Base-by-base conservation (phyloP, 192 early-diverging fungal genomes). In the Coemansia sp. region DNA sequence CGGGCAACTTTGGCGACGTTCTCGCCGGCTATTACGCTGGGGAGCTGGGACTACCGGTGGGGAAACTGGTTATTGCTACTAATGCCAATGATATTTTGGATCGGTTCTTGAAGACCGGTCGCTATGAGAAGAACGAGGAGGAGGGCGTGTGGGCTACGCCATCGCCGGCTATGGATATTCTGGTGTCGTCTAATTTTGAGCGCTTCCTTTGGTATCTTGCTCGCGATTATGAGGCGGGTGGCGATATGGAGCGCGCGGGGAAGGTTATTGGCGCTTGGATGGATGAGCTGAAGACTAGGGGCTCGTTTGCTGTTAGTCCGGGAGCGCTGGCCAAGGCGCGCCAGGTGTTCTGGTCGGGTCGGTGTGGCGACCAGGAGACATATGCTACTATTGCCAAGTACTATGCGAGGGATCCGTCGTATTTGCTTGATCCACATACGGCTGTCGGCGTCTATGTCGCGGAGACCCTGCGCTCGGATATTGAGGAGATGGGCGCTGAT, bases 41-140 rank as follows among this genome's bases (percentile, higher is more conserved):
- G 34, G 88, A 86, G 58, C 91, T 98, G 91, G 96, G 96, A 23
- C 87, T 99, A 20, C 97, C 97, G 8, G 86, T 92, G 62, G 77
- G 79, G 28, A 85, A 86, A 37, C 85, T 99, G 42, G 72, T 92
- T 14, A 86, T 95, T 43, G 95, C 97, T n/a, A 99, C 97, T 31
- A 99, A 99, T 79, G 88, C 87, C 53, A 99, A 99, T 76, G 96
- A 99, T 77, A 99, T 99, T 63, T 79, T 99, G 13, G 87, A 97
- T 70, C 90, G 96, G 42, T 99, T 99, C 90, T 87, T 97, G 73
- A 55, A 52, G 31, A 86, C 92, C 3, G 93, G 92, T 47, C 84
- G 73, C 21, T 99, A 96, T 74, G 88, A 90, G 72, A 95, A 94
- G 83, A 84, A 86, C 52, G 83, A 79, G 23, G 77, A 70, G 35